Evolutionary conservation across 2,329 filamentous ascomycete species (phyloP), one percentile per base, ranked within the genome.

Genomic region (Ophiostoma sp.): DNA sequence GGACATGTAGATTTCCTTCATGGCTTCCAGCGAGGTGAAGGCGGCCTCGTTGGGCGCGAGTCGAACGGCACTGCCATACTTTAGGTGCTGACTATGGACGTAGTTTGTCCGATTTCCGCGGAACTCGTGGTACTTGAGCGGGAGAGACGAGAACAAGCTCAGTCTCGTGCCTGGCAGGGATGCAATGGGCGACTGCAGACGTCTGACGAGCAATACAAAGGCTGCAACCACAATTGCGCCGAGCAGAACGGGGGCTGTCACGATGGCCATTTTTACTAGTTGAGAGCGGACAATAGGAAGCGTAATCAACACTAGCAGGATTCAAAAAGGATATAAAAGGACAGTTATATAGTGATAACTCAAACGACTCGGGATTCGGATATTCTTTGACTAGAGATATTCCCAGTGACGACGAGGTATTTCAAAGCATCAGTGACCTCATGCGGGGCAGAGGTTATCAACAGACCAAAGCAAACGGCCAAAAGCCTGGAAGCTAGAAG

Each of bases 1-100:
- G 0, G 83, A 85, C 71, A 82, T 81, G 75, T 89, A 89, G 64
- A 88, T 88, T 76, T 87, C 84, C 73, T 85, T 87, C 64, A 87
- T 76, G 0, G 83, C 86, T 5, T 80, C 78, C 16, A 79, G 75
- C 1, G 84, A 85, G 0, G 83, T 82, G 70, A 88, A 88, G 0
- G 84, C 83, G 4, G 86, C 82, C 75, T 89, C 85, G 70, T 82
- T 81, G 0, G 85, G 86, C 0, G 81, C 82, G 40, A 88, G 73
- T 2, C 86, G 81, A 14, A 89, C 84, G 0, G 83, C 82, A 0
- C 83, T 81, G 0, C 86, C 86, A 69, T 87, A 86, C 66, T 75
- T 75, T 62, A 78, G 72, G 73, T 89, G 86, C n/a, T 88, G 77
- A 0, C 70, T 66, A 70, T 88, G 85, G 41, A 87, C 79, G 71